Percentiles rank a stretch among this genome's conserved stretches.
Conservation (phyloP, 208 protist species). For the Lotmaria passim region DNA sequence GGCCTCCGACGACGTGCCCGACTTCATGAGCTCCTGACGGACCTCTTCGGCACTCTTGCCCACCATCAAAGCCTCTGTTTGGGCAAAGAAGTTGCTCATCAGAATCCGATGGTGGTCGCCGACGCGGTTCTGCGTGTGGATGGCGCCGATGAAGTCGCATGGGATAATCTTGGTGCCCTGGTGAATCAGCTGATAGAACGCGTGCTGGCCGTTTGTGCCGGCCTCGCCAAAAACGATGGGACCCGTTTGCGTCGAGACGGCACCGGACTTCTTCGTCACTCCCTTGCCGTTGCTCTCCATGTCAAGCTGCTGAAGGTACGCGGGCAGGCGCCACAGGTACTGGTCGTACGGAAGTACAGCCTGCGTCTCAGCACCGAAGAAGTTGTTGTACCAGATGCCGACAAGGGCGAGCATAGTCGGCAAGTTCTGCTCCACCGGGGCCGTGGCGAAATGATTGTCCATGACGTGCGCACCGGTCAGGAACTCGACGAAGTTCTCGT, state of each 20-base stretch:
- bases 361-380: constrained; percentile 93
- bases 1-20: constrained; percentile 58
- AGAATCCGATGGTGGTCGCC: constrained; percentile 96
- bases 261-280: constrained; percentile 62
- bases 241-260: constrained; percentile 86
- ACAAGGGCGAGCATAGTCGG: constrained; percentile 95
- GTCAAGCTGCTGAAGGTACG: constrained; percentile 98
- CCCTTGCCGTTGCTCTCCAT: constrained; percentile 98
- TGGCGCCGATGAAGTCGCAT: constrained; percentile 95
- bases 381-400: constrained; percentile 98
- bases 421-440: constrained; percentile 85
- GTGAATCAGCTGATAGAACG: constrained; percentile 98
- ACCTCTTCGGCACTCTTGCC: constrained; percentile 93
- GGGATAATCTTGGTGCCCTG: constrained; percentile 97
- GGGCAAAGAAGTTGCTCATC: constrained; percentile 97
- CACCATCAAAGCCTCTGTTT: constrained; percentile 97
- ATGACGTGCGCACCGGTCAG: constrained; percentile 89
- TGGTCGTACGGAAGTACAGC: constrained; percentile 98
- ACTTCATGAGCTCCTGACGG: constrained; percentile 65
- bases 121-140: constrained; percentile 92
- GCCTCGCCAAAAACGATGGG: constrained; percentile 97
- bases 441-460: constrained; percentile 80
- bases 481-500: constrained; percentile 95
- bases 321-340: constrained; percentile 95
- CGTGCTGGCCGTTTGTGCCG: constrained; percentile 93